Evolutionary conservation across 306 rosid species (phyloP).

Genomic region (Vigna reflexopilosa): DNA sequence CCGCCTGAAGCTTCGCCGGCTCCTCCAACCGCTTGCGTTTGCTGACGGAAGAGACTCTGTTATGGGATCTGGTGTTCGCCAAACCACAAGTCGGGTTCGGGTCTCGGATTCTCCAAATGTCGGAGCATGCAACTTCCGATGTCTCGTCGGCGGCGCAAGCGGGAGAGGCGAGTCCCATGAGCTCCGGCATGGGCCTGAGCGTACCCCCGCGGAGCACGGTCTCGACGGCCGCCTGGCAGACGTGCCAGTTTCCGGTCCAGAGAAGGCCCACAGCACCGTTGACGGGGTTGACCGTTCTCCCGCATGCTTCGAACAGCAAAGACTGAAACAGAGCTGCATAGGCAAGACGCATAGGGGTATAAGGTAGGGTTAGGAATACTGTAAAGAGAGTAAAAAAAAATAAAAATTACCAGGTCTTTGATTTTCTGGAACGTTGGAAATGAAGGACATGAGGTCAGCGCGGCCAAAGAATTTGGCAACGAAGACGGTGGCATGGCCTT

Average conservation of each 20-base stretch:
- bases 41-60: conserved; percentile 24
- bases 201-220: conserved; percentile 85
- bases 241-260: conserved; percentile 95
- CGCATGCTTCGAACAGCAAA: conserved; percentile 84
- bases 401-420: conserved; percentile 71
- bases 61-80: conserved; percentile 52
- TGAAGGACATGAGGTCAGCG: conserved; percentile 95
- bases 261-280: conserved; percentile 89
- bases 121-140: conserved; percentile 62
- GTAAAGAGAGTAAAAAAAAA: neutral
- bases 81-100: conserved; percentile 56
- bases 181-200: conserved; percentile 65
- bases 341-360: neutral
- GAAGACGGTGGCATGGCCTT: conserved; percentile 95
- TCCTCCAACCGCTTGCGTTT: conserved; percentile 63
- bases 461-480: conserved; percentile 99
- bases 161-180: conserved; percentile 43
- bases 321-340: conserved; percentile 84
- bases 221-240: conserved; percentile 90
- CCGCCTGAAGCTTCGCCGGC: conserved; percentile 36
- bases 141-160: conserved; percentile 55
- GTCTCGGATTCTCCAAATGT: conserved; percentile 60
- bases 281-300: conserved; percentile 87
- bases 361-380: neutral
- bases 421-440: conserved; percentile 85